Evolutionary conservation across 2,329 filamentous ascomycete species (phyloP).

Genomic region (Neoscytalidium dimidiatum): DNA sequence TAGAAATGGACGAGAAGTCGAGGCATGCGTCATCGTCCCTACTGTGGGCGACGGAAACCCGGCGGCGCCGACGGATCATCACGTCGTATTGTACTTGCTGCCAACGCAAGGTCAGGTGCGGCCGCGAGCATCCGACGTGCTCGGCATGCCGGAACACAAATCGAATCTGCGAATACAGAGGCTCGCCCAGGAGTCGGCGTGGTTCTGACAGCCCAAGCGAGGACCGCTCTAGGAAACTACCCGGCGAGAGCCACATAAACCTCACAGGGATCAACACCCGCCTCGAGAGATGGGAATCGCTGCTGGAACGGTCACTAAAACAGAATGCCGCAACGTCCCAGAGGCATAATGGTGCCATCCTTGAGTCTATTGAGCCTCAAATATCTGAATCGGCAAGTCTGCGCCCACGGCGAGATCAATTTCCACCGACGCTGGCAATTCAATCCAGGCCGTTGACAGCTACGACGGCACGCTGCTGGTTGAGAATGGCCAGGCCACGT

Average conservation of each 20-base stretch:
- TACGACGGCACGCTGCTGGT: conserved; percentile 38
- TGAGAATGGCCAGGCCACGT: conserved; percentile 40
- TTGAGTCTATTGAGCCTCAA: conserved; percentile 22
- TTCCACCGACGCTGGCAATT: no score
- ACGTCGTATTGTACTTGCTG: conserved; percentile 41
- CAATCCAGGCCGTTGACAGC: conserved; percentile 39
- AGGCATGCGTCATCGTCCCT: no score
- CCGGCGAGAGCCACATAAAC: no score
- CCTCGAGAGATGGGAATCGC: conserved; percentile 38
- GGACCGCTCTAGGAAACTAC: no score
- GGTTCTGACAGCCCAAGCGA: no score
- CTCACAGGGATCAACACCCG: conserved; percentile 36
- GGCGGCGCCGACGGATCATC: conserved; percentile 36
- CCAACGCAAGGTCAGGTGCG: conserved; percentile 41
- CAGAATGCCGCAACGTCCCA: background rate
- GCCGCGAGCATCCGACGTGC: conserved; percentile 40
- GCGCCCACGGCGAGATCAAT: no score
- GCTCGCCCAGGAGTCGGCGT: background rate
- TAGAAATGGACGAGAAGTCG: no score
- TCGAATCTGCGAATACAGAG: conserved; percentile 33
- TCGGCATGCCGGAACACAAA: conserved; percentile 39
- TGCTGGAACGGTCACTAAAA: conserved; percentile 28
- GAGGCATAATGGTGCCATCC: background rate
- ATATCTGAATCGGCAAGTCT: conserved; percentile 21
- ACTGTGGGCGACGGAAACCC: no score